Evolutionary conservation across 2,329 filamentous ascomycete species (phyloP).

Genomic region (Cladosporium halotolerans): DNA sequence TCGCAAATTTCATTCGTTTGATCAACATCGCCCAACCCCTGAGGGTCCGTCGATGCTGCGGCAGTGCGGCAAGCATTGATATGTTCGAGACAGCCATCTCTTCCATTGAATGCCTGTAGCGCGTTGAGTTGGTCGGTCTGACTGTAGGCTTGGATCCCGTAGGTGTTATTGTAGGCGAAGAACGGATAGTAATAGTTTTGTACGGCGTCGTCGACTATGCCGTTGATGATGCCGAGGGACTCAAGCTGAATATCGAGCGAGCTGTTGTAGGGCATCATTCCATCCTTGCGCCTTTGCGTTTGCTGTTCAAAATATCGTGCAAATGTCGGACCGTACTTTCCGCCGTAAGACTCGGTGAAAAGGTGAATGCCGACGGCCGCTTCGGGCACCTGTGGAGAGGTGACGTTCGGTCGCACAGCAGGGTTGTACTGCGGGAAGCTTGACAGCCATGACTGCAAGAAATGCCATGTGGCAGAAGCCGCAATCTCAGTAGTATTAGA

Average conservation of each 20-base stretch:
- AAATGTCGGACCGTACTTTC: slow-evolving; percentile 63
- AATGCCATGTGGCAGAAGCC: slow-evolving; percentile 54
- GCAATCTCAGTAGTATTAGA: slow-evolving; percentile 33
- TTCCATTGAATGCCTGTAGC: slow-evolving; percentile 40
- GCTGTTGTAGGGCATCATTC: slow-evolving; percentile 42
- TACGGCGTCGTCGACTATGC: slow-evolving; percentile 59
- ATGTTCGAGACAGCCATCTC: slow-evolving; percentile 25
- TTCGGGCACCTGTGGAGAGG: slow-evolving; percentile 33
- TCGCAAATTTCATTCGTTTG: slow-evolving; percentile 28
- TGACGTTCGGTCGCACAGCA: slow-evolving; percentile 46
- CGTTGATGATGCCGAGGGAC: slow-evolving; percentile 65
- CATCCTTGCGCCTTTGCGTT: slow-evolving; percentile 51
- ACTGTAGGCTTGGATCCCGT: slow-evolving; percentile 54
- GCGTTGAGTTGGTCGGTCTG: slow-evolving; percentile 43
- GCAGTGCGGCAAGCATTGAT: slow-evolving; percentile 31
- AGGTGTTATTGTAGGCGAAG: slow-evolving; percentile 60
- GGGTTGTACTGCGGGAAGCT: slow-evolving; percentile 35
- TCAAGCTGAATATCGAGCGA: slow-evolving; percentile 56
- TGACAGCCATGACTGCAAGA: slow-evolving; percentile 54
- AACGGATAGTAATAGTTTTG: slow-evolving; percentile 53
- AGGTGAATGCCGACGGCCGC: slow-evolving; percentile 43
- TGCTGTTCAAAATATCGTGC: slow-evolving; percentile 54
- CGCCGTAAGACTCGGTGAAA: slow-evolving; percentile 52
- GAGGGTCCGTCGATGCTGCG: slow-evolving; percentile 27
- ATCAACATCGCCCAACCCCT: slow-evolving; percentile 29